Evolutionary conservation across 106 monocot species (phyloP).

Genomic region (Xerophyta viscosa): DNA sequence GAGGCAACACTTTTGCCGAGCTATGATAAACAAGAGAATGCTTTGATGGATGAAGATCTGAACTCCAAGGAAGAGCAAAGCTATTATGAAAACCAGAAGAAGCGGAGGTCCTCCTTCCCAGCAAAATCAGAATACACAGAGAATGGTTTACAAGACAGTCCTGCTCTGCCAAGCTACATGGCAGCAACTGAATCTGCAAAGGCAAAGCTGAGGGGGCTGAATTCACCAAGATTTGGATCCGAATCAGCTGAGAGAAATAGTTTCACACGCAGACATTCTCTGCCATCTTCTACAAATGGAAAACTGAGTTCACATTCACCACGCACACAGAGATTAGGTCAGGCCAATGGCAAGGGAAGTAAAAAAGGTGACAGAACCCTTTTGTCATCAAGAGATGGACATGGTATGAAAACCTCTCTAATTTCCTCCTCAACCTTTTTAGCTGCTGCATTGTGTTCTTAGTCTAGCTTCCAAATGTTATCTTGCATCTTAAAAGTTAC

Average conservation of each 20-base stretch:
- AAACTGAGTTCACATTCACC: conserved; percentile 53
- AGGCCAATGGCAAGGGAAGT: conserved; percentile 30
- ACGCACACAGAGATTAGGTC: conserved; percentile 37
- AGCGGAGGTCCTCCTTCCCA: conserved; percentile 72
- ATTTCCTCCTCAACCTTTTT: neutral
- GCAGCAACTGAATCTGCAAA: conserved; percentile 71
- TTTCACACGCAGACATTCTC: conserved; percentile 62
- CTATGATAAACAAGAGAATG: conserved; percentile 26
- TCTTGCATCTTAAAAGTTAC: neutral
- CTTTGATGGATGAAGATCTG: conserved; percentile 23
- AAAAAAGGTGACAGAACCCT: conserved; percentile 37
- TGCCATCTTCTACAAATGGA: conserved; percentile 63
- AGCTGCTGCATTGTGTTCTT: neutral
- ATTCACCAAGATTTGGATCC: conserved; percentile 51
- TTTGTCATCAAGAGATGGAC: conserved; percentile 48
- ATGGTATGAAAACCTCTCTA: conserved; percentile 15
- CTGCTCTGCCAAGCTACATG: conserved; percentile 78
- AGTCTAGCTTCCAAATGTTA: neutral
- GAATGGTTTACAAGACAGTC: conserved; percentile 42
- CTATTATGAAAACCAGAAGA: conserved; percentile 40
- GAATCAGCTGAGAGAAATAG: conserved; percentile 63
- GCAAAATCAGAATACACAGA: conserved; percentile 49
- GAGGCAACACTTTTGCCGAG: conserved; percentile 22
- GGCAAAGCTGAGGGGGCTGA: conserved; percentile 57
- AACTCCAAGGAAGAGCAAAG: conserved; percentile 41